These are phyloP conservation scores for Phytomonas sp. DNA, from an alignment of 208 protist genomes.

Conservation along the genomic window DNA sequence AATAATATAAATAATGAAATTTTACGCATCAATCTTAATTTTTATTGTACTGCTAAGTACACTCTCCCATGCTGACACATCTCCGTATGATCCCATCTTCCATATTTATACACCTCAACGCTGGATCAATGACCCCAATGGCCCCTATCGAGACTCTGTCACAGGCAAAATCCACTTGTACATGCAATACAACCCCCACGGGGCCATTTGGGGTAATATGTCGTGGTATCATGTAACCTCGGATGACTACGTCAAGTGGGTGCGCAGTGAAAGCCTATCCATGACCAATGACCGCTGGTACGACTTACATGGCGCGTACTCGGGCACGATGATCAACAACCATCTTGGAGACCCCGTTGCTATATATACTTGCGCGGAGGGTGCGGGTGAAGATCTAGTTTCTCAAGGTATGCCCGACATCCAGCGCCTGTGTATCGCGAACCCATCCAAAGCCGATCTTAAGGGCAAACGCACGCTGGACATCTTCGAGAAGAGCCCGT, in stretches of 20 bases:
- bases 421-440: conserved; percentile 45
- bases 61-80: too few relatives aligned
- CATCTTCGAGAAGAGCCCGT: conserved; percentile 21
- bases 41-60: too few relatives aligned
- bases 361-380: conserved; percentile 42
- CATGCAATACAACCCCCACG: conserved; percentile 64
- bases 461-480: conserved; percentile 19
- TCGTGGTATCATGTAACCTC: conserved; percentile 55
- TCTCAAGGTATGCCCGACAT: too few relatives aligned
- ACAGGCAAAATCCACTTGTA: conserved; percentile 42
- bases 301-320: conserved; percentile 37
- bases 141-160: conserved; percentile 48
- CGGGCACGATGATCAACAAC: conserved; percentile 44
- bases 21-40: too few relatives aligned
- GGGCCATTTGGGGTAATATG: conserved; percentile 45
- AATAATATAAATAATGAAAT: too few relatives aligned
- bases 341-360: conserved; percentile 22
- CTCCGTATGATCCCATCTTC: conserved; percentile 38
- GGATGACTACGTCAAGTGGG: conserved; percentile 53
- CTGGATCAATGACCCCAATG: conserved; percentile 65
- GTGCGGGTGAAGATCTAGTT: too few relatives aligned
- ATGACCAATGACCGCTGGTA: conserved; percentile 34
- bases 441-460: conserved; percentile 15
- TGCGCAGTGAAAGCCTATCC: conserved; percentile 17
- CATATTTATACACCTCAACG: conserved; percentile 37